Evolutionary conservation across 495 filamentous ascomycete genomes (phyloP).

Genomic region (Neurospora sp.): DNA sequence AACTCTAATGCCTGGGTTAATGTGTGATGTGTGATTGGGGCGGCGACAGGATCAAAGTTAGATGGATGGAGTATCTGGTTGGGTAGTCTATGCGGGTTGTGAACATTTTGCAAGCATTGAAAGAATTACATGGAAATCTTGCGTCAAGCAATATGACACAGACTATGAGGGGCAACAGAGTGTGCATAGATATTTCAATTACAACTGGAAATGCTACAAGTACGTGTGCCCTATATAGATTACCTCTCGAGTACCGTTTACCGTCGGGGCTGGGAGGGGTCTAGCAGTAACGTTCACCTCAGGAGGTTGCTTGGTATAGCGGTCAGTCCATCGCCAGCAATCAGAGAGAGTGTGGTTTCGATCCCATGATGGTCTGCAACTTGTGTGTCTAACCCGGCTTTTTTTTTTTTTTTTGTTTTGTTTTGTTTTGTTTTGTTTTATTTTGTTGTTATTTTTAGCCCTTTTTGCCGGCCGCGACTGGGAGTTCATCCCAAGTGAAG

Average conservation of each 20-base stretch:
- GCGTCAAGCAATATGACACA: background rate
- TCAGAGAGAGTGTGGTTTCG: background rate
- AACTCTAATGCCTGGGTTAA: background rate
- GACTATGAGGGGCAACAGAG: background rate
- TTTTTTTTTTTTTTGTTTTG: background rate
- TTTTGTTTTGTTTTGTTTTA: background rate
- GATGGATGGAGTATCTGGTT: background rate
- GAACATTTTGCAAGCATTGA: background rate
- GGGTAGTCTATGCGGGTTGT: background rate
- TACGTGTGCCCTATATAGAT: background rate
- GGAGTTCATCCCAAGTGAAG: background rate
- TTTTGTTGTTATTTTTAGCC: background rate
- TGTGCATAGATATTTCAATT: background rate
- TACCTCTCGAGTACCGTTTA: background rate
- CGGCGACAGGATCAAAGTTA: background rate
- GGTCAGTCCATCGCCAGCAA: background rate
- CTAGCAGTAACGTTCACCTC: background rate
- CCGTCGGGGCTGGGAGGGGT: background rate
- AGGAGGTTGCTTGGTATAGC: background rate
- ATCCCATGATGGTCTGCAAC: background rate
- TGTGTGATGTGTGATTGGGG: background rate
- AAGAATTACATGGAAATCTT: background rate
- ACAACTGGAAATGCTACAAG: no score
- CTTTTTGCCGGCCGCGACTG: background rate
- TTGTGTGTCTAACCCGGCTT: background rate